Percentiles rank a stretch among this genome's conserved stretches.
These are phyloP conservation scores for Orobanche coerulescens DNA, from an alignment of 257 asterid genomes.

Conservation along the genomic window DNA sequence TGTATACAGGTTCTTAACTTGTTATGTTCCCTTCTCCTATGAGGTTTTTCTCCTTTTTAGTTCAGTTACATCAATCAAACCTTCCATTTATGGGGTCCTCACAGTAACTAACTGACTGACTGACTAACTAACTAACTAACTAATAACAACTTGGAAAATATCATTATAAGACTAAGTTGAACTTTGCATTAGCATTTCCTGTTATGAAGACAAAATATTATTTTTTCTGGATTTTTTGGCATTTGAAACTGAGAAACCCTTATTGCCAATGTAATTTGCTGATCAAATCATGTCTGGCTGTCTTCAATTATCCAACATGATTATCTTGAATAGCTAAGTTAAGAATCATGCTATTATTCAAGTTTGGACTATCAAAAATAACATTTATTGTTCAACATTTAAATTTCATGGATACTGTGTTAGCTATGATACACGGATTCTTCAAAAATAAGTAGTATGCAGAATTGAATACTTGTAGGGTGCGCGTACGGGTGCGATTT, in stretches of 20 bases:
- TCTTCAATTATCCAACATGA: neutral
- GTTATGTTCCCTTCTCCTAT: slow-evolving; percentile 5
- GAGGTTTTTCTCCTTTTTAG: neutral
- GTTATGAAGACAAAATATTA: neutral
- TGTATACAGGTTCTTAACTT: slow-evolving; percentile 60
- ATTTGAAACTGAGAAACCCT: slow-evolving; percentile 9
- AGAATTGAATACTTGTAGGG: too few species aligned
- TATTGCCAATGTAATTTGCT: neutral
- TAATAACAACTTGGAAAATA: neutral
- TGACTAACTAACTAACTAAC: too few species aligned
- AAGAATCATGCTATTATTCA: neutral
- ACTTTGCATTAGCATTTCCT: slow-evolving; percentile 8
- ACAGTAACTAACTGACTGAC: neutral
- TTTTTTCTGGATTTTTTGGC: neutral
- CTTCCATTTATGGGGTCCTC: neutral
- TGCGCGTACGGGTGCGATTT: too few species aligned
- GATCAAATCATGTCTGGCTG: neutral
- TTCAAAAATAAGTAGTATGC: too few species aligned
- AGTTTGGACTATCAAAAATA: neutral
- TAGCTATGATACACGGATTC: too few species aligned
- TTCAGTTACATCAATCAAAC: neutral
- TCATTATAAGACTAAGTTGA: slow-evolving; percentile 1
- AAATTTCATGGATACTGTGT: neutral
- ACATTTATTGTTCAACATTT: neutral
- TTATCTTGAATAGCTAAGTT: neutral